Conservation (phyloP, 2,329 filamentous ascomycete genomes). For the Penicillium sp. region DNA sequence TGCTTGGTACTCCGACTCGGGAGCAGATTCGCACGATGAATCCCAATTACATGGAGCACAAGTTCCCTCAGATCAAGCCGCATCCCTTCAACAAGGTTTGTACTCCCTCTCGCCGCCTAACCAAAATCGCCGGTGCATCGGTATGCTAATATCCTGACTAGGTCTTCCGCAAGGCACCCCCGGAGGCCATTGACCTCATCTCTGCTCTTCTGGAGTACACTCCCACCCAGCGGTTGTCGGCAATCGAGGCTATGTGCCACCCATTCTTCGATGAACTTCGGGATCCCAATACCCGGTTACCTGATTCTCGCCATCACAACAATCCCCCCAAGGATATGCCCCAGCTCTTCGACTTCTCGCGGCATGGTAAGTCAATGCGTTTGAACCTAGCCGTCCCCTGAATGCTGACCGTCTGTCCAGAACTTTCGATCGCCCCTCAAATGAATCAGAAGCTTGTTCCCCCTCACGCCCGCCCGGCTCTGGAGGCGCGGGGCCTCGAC, state of each 20-base stretch:
- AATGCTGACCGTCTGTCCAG: conserved; percentile 45
- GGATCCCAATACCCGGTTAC: conserved; percentile 83
- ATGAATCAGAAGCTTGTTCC: conserved; percentile 88
- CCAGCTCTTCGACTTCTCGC: conserved; percentile 84
- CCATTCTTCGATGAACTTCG: conserved; percentile 97
- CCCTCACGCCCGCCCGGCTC: conserved; percentile 67
- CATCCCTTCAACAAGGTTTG: conserved; percentile 91
- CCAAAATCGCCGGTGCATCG: background rate
- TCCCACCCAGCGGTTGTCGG: conserved; percentile 86
- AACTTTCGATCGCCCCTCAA: conserved; percentile 89
- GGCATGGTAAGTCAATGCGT: conserved; percentile 67
- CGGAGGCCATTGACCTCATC: conserved; percentile 90
- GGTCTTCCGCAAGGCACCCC: conserved; percentile 95
- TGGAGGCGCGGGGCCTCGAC: conserved; percentile 76
- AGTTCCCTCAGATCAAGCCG: conserved; percentile 99
- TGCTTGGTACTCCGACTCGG: conserved; percentile 89
- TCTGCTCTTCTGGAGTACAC: conserved; percentile 93
- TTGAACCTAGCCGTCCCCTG: background rate
- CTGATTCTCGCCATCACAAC: conserved; percentile 86
- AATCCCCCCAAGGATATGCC: conserved; percentile 77
- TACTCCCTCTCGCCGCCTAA: background rate
- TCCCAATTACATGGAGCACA: conserved; percentile 99
- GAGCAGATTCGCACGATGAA: conserved; percentile 99
- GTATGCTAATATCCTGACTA: conserved; percentile 27
- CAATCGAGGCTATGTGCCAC: conserved; percentile 95